Evolutionary conservation across 139 green algal genomes (phyloP).

Genomic region (Picochlorum sp.): DNA sequence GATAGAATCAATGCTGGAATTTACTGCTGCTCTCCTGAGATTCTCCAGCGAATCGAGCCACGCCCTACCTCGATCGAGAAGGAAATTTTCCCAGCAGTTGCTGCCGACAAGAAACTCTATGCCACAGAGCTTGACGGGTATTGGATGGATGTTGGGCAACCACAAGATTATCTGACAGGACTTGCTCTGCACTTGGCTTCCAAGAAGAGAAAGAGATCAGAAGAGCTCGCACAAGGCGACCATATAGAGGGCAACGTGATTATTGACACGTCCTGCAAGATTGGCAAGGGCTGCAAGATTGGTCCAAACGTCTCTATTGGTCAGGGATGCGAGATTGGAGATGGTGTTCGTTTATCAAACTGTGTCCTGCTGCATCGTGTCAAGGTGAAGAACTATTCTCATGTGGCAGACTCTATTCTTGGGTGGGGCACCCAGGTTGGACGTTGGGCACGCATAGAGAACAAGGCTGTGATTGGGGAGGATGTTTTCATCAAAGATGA

Average conservation of each 20-base stretch:
- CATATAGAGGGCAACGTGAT: constrained; percentile 68
- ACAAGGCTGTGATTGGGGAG: constrained; percentile 89
- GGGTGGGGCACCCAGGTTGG: constrained; percentile 79
- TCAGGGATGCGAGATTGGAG: constrained; percentile 65
- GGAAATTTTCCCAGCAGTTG: constrained; percentile 91
- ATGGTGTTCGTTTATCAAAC: constrained; percentile 84
- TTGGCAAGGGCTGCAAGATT: constrained; percentile 75
- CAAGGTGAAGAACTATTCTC: constrained; percentile 58
- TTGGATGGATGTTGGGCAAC: constrained; percentile 99
- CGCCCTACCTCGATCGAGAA: constrained; percentile 90
- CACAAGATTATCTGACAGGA: constrained; percentile 84
- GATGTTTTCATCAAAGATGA: constrained; percentile 84
- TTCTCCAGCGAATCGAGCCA: constrained; percentile 90
- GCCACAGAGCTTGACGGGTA: constrained; percentile 85
- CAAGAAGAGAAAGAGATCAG: constrained; percentile 43
- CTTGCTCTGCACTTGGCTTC: constrained; percentile 80
- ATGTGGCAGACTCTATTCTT: constrained; percentile 81
- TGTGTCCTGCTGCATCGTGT: constrained; percentile 80
- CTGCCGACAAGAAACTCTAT: constrained; percentile 74
- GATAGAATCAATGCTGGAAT: constrained; percentile 99
- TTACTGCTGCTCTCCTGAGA: constrained; percentile 73
- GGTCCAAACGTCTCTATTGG: constrained; percentile 89
- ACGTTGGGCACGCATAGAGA: constrained; percentile 84
- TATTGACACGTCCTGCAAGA: constrained; percentile 62
- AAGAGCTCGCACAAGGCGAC: constrained; percentile 44